A percentile compares a stretch with the other conserved stretches of the same genome.
Conservation (phyloP, 805 yeast genomes). For the Blastobotrys terrestris region DNA sequence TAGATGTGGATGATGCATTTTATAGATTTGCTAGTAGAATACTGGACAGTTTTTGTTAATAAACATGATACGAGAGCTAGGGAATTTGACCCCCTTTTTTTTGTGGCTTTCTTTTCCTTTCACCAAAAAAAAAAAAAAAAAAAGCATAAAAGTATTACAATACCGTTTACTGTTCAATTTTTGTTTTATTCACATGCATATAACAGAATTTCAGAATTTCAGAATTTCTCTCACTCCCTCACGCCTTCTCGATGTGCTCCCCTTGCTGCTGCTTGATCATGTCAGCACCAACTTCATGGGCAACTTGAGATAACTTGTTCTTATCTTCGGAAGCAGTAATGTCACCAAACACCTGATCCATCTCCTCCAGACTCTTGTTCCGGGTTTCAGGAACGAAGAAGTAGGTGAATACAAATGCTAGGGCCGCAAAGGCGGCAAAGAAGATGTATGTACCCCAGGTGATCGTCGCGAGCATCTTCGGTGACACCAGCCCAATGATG, state of each 20-base stretch:
- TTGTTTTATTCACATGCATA: too few species aligned
- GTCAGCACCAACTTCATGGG: not conserved
- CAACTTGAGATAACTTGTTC: not conserved
- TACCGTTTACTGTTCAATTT: too few species aligned
- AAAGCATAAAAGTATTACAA: too few species aligned
- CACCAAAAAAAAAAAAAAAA: too few species aligned
- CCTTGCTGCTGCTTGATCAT: not conserved
- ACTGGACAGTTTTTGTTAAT: too few species aligned
- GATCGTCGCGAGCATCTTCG: constrained; percentile 22
- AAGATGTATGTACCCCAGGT: constrained; percentile 35
- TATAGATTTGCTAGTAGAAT: too few species aligned
- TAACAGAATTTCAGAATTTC: not conserved
- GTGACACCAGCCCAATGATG: constrained; percentile 25
- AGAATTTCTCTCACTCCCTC: not conserved
- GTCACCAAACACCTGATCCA: constrained; percentile 29
- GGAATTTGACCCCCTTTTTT: too few species aligned
- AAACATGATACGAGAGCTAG: too few species aligned
- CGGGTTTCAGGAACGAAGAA: constrained; percentile 46
- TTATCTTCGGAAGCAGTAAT: not conserved
- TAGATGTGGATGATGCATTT: not conserved
- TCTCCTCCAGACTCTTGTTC: constrained; percentile 65
- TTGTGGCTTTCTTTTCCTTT: too few species aligned
- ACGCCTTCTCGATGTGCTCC: not conserved
- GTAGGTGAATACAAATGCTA: constrained; percentile 39
- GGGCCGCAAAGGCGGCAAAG: constrained; percentile 39